Percentiles rank a stretch among this genome's conserved stretches.
phyloP scores from a whole-genome alignment of 2,329 filamentous ascomycete genomes.

The Trichoderma sp. region DNA sequence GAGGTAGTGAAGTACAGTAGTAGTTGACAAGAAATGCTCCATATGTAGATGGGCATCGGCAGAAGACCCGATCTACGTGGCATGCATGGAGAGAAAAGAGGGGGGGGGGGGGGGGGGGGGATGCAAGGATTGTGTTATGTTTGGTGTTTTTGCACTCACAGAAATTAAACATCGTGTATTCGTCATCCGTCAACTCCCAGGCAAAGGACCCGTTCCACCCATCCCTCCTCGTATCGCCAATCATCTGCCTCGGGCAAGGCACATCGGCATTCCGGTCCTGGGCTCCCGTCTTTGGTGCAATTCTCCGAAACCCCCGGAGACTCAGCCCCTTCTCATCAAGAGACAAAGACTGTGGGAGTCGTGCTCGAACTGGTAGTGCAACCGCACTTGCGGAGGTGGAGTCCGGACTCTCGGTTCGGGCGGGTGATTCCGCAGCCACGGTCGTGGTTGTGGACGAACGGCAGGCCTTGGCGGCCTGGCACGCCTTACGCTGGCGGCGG shows the following conservation, averaged over 20 bases:
- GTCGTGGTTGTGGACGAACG: background rate
- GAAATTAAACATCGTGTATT: slow-evolving; percentile 11
- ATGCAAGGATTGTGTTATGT: too few species aligned
- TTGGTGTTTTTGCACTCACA: slow-evolving; percentile 1
- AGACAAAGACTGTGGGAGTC: background rate
- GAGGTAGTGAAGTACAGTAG: background rate
- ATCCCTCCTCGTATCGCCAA: slow-evolving; percentile 13
- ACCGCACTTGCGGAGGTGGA: background rate
- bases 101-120: too few species aligned
- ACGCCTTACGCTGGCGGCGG: slow-evolving; percentile 7
- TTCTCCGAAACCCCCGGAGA: slow-evolving; percentile 1
- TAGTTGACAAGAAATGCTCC: background rate
- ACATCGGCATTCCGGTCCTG: background rate
- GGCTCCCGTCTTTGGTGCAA: slow-evolving; percentile 1
- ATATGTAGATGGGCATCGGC: background rate
- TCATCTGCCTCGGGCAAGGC: slow-evolving; percentile 10
- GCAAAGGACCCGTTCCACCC: slow-evolving; percentile 8
- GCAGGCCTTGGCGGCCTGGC: background rate
- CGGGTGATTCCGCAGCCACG: background rate
- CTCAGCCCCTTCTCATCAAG: background rate
- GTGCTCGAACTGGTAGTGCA: background rate
- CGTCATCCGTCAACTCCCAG: slow-evolving; percentile 9
- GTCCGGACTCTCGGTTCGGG: background rate
- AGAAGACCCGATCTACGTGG: background rate
- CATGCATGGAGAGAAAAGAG: too few species aligned